These are phyloP conservation scores for Populus tremula DNA, from an alignment of 345 rosid genomes.

Conservation along the genomic window DNA sequence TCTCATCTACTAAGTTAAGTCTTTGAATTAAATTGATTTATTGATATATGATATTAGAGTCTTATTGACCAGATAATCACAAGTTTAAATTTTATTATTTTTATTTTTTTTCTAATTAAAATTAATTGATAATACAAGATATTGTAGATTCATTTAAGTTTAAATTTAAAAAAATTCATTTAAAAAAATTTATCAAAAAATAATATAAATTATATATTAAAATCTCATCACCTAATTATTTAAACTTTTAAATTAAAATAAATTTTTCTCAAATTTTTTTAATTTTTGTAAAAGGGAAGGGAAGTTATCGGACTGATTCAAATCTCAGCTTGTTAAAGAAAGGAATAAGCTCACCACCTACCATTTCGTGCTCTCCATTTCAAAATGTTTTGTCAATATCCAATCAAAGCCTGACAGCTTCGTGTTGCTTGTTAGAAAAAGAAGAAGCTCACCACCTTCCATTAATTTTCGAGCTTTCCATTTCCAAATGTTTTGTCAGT, in stretches of 20 bases:
- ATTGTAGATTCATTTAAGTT: rapidly evolving
- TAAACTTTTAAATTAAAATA: too few relatives aligned
- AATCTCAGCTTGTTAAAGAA: conserved; percentile 35
- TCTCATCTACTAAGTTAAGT: too few relatives aligned
- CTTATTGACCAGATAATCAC: rapidly evolving
- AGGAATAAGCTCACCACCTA: conserved; percentile 24
- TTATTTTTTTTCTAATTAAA: rapidly evolving
- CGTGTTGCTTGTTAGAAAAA: conserved; percentile 15
- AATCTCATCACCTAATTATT: not conserved
- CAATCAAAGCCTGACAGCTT: too few relatives aligned
- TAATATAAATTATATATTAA: too few relatives aligned
- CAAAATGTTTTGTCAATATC: too few relatives aligned
- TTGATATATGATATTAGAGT: rapidly evolving
- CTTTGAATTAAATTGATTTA: rapidly evolving
- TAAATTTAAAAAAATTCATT: rapidly evolving
- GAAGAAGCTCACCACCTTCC: conserved; percentile 33
- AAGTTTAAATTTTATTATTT: rapidly evolving
- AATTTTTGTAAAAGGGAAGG: conserved; percentile 20
- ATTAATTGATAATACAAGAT: too few relatives aligned
- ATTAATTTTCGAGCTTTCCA: conserved; percentile 47
- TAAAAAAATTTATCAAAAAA: too few relatives aligned
- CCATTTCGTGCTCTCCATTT: too few relatives aligned
- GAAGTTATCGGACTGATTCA: conserved; percentile 37
- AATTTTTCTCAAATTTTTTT: not conserved
- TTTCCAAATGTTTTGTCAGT: conserved; percentile 24